A percentile compares a stretch with the other conserved stretches of the same genome.
Evolutionary conservation across 805 yeast species (phyloP).

Genomic region (Cyberlindnera japonica): DNA sequence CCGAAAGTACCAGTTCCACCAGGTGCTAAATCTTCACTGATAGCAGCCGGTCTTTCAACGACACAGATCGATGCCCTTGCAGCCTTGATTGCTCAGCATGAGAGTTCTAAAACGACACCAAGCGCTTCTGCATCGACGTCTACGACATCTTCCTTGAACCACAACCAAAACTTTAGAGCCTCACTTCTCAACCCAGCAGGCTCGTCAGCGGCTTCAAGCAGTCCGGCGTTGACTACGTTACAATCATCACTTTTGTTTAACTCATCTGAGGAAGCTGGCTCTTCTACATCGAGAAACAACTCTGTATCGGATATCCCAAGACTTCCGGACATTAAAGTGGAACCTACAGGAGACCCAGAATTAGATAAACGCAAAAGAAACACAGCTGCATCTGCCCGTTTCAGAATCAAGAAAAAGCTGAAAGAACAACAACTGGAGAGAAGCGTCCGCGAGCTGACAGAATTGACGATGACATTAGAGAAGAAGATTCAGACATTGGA

Average conservation of each 20-base stretch:
- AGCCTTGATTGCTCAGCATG: slow-evolving; percentile 70
- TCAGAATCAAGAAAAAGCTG: slow-evolving; percentile 85
- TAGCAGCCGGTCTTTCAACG: slow-evolving; percentile 61
- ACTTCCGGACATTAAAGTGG: slow-evolving; percentile 13
- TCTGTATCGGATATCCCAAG: slow-evolving; percentile 2
- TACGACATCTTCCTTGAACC: not conserved
- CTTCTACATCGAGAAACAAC: slow-evolving; percentile 5
- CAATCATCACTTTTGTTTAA: not conserved
- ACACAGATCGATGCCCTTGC: slow-evolving; percentile 72
- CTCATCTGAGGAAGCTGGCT: too few species aligned
- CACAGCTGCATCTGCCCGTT: slow-evolving; percentile 93
- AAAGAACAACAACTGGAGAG: slow-evolving; percentile 90
- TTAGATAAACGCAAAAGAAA: slow-evolving; percentile 79
- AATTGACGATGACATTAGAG: slow-evolving; percentile 61
- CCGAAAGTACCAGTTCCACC: slow-evolving; percentile 70
- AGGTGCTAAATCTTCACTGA: slow-evolving; percentile 62
- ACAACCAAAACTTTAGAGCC: not conserved
- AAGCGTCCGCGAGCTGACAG: slow-evolving; percentile 67
- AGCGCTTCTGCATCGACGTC: too few species aligned
- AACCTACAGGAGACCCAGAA: slow-evolving; percentile 35
- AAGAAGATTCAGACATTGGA: slow-evolving; percentile 76
- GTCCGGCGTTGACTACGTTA: not conserved
- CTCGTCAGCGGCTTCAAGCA: not conserved
- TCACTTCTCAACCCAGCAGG: too few species aligned
- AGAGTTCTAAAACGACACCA: slow-evolving; percentile 26